Evolutionary conservation across 371 early-diverging fungal genomes (phyloP), one percentile per base, ranked within the genome.

Genomic region (Rhizomucor miehei): DNA sequence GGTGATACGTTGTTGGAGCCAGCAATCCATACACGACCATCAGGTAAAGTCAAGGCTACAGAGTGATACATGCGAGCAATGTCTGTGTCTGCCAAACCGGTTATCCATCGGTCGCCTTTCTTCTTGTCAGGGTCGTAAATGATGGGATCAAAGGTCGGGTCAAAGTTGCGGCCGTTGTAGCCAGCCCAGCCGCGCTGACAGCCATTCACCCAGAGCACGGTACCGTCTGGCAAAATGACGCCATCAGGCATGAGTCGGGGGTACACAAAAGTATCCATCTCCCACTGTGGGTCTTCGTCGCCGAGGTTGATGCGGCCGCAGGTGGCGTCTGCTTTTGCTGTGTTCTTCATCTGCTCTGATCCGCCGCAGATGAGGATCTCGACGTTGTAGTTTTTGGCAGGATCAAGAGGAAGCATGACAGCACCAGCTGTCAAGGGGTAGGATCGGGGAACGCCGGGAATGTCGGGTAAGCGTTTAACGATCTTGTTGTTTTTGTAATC

Each of bases 51-150:
- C 13, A 75, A 60, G 0, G 86, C 86, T 0, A 80, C 79, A 0
- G 88, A 87, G 54, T 86, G 86, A 52, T 87, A 87, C 79, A 87
- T 76, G 16, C 89, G 69, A 0, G 86, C 79, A 65, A 87, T 81
- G 51, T 80, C 75, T 6, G 86, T 80, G n/a, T 53, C 59, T 9
- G 66, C 73, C n/a, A 76, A 43, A 1, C 60, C 65, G 12, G 76
- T 54, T 2, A 51, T 61, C 81, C 80, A 81, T 21, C 80, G 65
- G 1, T 67, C 21, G 1, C 72, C 80, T 5, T 56, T 36, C 1
- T 74, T 72, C 13, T 66, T 66, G 3, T 50, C 48, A 12, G 81
- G 81, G 24, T 82, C 71, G 52, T 86, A 88, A 24, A 86, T 67
- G 8, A 77, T 29, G 0, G 88, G 85, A 17, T 71, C 76, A 56